phyloP scores from a whole-genome alignment of 441 rosid species.

The Pelargonium citronellum region DNA sequence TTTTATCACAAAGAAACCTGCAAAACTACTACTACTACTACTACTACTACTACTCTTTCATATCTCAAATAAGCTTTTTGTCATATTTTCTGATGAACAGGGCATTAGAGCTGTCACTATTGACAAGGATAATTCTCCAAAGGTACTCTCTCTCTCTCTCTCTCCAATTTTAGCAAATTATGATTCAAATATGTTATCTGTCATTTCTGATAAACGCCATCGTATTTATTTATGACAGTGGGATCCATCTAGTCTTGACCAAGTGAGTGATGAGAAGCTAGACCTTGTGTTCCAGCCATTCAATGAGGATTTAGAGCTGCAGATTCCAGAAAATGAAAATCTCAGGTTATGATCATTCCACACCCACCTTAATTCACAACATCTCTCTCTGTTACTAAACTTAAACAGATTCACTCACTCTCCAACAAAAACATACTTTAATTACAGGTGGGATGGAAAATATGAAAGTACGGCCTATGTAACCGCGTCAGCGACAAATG shows the following conservation, averaged over 20 bases:
- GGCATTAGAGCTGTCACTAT: slow-evolving; percentile 84
- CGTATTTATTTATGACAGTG: slow-evolving; percentile 39
- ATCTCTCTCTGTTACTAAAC: neutral
- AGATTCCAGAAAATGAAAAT: slow-evolving; percentile 54
- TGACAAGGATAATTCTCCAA: slow-evolving; percentile 87
- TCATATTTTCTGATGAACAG: slow-evolving; percentile 28
- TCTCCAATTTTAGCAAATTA: neutral
- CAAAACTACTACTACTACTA: too few species aligned
- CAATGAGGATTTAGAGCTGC: slow-evolving; percentile 55
- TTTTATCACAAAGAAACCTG: neutral
- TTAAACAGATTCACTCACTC: neutral
- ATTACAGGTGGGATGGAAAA: slow-evolving; percentile 79
- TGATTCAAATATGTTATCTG: neutral
- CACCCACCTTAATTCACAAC: neutral
- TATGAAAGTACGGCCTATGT: slow-evolving; percentile 52
- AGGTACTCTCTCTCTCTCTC: slow-evolving; percentile 37
- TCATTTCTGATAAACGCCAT: neutral
- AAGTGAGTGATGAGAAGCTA: slow-evolving; percentile 50
- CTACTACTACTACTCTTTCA: too few species aligned
- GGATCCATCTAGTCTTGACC: slow-evolving; percentile 56
- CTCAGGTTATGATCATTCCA: slow-evolving; percentile 38
- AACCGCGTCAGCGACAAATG: slow-evolving; percentile 16
- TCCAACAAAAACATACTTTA: slow-evolving; percentile 3
- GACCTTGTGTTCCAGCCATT: slow-evolving; percentile 56
- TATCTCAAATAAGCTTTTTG: slow-evolving; percentile 2